phyloP scores from a whole-genome alignment of 1,284 basidiomycete species.

The Cutaneotrichosporon sp. region DNA sequence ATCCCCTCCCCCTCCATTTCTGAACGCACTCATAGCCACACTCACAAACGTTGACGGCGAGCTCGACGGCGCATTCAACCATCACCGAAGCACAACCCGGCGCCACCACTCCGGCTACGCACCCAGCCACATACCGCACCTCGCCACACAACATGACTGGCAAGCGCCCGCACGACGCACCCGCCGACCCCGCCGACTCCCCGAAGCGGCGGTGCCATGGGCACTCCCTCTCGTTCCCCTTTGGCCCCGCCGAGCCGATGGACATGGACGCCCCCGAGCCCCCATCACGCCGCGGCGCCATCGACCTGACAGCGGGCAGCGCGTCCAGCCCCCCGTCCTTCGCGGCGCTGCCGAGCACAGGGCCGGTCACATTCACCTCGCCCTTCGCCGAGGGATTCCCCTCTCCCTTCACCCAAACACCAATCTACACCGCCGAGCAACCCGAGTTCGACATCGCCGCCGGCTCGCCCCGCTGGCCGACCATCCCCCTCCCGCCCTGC shows the following conservation, averaged over 20 bases:
- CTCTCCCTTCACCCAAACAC: background rate
- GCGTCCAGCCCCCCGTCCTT: background rate
- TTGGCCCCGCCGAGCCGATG: background rate
- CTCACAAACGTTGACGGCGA: too few species aligned
- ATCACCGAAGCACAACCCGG: too few species aligned
- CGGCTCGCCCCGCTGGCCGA: background rate
- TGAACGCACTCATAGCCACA: too few species aligned
- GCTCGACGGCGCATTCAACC: too few species aligned
- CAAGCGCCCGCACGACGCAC: background rate
- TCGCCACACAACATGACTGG: background rate
- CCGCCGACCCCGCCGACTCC: background rate
- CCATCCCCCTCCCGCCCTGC: constrained; percentile 2
- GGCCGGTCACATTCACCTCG: background rate
- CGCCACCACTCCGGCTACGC: too few species aligned
- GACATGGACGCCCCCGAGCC: background rate
- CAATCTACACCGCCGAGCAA: background rate
- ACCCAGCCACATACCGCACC: background rate
- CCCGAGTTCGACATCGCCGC: background rate
- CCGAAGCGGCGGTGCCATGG: constrained; percentile 1
- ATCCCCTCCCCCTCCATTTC: too few species aligned
- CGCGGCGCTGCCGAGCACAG: background rate
- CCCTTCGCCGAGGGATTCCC: background rate
- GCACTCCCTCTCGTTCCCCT: background rate
- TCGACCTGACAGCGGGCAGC: background rate
- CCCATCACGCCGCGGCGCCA: background rate